Evolutionary conservation across 176 grass and related monocot genomes (phyloP), one percentile per base, ranked within the genome.

Genomic region (Thinopyrum elongatum): DNA sequence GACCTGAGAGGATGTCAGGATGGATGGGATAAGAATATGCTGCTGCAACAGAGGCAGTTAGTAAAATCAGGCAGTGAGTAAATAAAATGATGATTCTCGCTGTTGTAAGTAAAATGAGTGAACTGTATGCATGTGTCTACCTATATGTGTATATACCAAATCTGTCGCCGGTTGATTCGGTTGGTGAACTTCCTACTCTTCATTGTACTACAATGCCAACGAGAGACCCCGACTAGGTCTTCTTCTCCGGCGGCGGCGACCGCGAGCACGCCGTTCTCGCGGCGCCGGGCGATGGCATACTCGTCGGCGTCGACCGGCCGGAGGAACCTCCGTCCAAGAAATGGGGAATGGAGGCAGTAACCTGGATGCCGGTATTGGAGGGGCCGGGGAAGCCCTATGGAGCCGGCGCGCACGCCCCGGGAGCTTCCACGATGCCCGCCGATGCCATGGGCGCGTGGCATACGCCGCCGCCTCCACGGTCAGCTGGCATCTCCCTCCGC

Each of bases 11-110:
- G 73, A 76, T 80, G 81, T 31, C 25, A 76, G 73, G 44, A 76
- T 80, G 73, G 44, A 76, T 80, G 69, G 44, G 25, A 76, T 91
- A 76, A 90, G 60, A 44, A 59, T 39, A 71, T 82, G 51, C 39
- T 62, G 82, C 67, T 27, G 55, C 65, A 77, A 46, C 7, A 25
- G 8, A 25, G 12, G 33, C 28, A 19, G 27, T 12, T 14, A 29
- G 62, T 80, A 80, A 76, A 65, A n/a, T n/a, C n/a, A n/a, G n/a
- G n/a, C 28, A 19, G 27, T 12, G n/a, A 29, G 62, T 80, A 80
- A 76, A 65, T 65, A 80, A 76, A 76, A 80, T 80, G 39, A 49
- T 25, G 27, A 5, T 27, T 63, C 2, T 66, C 42, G 3, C 59
- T 65, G 55, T 5, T 76, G 17, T 23, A 76, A 39, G 39, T 27